Conservation (phyloP, 495 filamentous ascomycete species). For the Penicillium coprophilum region DNA sequence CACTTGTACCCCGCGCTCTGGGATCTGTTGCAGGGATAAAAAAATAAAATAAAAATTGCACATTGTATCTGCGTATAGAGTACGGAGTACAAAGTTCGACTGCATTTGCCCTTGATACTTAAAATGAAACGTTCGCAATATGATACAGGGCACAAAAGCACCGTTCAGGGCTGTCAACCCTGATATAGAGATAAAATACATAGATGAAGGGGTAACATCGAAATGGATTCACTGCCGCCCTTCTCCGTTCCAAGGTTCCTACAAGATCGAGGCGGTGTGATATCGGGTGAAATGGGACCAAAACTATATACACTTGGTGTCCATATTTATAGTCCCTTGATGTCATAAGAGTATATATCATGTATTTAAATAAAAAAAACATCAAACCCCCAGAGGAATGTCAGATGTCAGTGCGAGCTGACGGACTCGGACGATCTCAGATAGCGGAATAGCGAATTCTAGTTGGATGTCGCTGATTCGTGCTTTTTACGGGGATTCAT, state of each 20-base stretch:
- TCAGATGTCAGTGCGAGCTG: conserved; percentile 38
- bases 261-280: conserved; percentile 8
- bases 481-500: conserved; percentile 8
- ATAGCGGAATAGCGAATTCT: conserved; percentile 20
- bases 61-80: not conserved
- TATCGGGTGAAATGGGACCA: not conserved
- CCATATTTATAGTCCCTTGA: not conserved
- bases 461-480: conserved; percentile 16
- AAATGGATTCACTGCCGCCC: conserved; percentile 21
- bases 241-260: conserved; percentile 5
- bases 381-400: conserved; percentile 18
- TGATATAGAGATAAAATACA: conserved; percentile 2
- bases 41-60: not conserved
- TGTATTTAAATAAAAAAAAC: not conserved
- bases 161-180: not conserved
- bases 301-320: too few relatives aligned
- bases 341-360: conserved; percentile 1
- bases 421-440: conserved; percentile 18
- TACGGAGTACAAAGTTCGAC: not conserved
- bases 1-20: conserved; percentile 19
- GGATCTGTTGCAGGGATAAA: conserved; percentile 16
- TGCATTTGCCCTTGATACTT: not conserved
- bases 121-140: not conserved
- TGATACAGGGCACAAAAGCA: not conserved
- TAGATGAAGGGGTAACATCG: conserved; percentile 23